phyloP scores from a whole-genome alignment of 2,329 filamentous ascomycete species.

The Madurella mycetomatis region DNA sequence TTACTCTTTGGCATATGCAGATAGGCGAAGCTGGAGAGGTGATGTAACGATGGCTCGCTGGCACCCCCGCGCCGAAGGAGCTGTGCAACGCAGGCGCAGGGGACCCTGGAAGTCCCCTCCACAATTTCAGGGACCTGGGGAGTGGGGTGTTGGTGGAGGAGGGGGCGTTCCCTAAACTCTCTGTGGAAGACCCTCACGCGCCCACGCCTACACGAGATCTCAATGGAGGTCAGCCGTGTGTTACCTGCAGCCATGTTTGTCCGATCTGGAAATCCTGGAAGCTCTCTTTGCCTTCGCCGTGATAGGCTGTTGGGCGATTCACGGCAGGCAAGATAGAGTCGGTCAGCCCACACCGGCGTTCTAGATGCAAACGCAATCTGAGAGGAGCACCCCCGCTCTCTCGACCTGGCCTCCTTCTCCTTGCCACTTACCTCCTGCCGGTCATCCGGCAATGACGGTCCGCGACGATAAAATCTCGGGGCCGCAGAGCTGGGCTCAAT shows the following conservation, averaged over 20 bases:
- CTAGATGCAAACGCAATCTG: constrained; percentile 1
- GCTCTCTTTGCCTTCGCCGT: background rate
- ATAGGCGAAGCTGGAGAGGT: constrained; percentile 19
- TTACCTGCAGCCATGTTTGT: background rate
- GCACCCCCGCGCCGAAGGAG: constrained; percentile 3
- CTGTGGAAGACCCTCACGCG: too few species aligned
- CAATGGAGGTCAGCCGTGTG: background rate
- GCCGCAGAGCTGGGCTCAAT: background rate
- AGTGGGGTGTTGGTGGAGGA: too few species aligned
- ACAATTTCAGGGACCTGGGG: too few species aligned
- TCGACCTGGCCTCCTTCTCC: background rate
- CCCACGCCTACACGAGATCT: too few species aligned
- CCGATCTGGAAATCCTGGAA: background rate
- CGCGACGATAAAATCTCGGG: constrained; percentile 15
- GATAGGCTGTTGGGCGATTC: too few species aligned
- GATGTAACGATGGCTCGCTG: background rate
- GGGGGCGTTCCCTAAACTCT: too few species aligned
- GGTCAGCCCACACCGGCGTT: background rate
- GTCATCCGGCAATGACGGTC: background rate
- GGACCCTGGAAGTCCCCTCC: background rate
- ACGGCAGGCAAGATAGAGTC: background rate
- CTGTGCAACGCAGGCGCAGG: background rate
- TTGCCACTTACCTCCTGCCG: background rate
- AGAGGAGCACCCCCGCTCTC: background rate
- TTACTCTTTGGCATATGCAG: constrained; percentile 9